These are phyloP conservation scores for Candolleomyces efflorescens DNA, from an alignment of 768 basidiomycete species.

Conservation along the genomic window DNA sequence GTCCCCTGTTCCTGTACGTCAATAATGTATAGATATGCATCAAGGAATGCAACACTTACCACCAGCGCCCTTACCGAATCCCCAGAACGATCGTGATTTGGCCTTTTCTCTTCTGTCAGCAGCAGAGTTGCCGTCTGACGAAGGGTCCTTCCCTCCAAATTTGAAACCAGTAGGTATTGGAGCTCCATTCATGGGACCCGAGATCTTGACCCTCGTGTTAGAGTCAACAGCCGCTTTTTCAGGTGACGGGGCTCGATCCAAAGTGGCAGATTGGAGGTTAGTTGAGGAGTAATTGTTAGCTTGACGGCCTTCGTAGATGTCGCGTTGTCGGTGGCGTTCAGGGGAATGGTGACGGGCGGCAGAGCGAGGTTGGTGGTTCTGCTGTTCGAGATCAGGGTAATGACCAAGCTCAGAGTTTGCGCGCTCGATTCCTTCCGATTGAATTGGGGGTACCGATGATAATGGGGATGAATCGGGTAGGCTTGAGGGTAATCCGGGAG, in stretches of 20 bases:
- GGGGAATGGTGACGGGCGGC: conserved; percentile 43
- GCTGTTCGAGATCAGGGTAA: conserved; percentile 60
- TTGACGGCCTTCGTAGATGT: conserved; percentile 50
- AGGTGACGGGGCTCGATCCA: conserved; percentile 50
- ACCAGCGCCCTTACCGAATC: conserved; percentile 71
- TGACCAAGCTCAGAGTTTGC: conserved; percentile 83
- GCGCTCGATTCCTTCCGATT: conserved; percentile 42
- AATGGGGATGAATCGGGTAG: conserved; percentile 55
- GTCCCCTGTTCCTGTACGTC: conserved; percentile 21
- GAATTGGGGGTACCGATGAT: conserved; percentile 52
- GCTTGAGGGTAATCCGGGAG: conserved; percentile 44
- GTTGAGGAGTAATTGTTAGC: conserved; percentile 36
- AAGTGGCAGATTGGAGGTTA: conserved; percentile 45
- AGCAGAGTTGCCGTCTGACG: conserved; percentile 34
- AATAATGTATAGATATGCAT: conserved; percentile 8
- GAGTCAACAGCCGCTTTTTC: conserved; percentile 41
- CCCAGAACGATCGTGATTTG: conserved; percentile 92
- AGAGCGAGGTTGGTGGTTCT: conserved; percentile 19
- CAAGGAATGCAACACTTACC: conserved; percentile 8
- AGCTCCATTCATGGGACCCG: conserved; percentile 79
- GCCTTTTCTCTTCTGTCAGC: conserved; percentile 83
- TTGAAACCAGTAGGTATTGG: conserved; percentile 89
- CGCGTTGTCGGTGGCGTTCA: conserved; percentile 50
- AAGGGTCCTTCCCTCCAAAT: conserved; percentile 73
- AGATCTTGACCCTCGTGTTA: conserved; percentile 70